phyloP scores from a whole-genome alignment of 257 asterid genomes.

The Salvia rosmarinus region DNA sequence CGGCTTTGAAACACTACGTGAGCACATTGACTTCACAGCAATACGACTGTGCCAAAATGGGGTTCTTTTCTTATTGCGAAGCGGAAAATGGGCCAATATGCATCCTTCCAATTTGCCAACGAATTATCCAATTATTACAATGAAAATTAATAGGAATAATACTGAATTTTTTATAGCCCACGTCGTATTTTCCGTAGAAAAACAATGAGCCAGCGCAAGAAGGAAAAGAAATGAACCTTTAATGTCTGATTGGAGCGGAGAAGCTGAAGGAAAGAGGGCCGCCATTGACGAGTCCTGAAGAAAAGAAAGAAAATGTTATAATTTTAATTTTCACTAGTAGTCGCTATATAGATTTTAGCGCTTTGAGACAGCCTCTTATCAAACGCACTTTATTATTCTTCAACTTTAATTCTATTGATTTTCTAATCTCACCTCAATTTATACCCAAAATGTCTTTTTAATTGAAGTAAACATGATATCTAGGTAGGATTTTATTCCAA shows the following conservation, averaged over 20 bases:
- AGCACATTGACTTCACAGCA: slow-evolving; percentile 35
- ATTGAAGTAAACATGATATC: no score
- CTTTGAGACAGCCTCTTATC: background rate
- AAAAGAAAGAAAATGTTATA: background rate
- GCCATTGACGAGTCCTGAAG: slow-evolving; percentile 35
- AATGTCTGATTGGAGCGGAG: slow-evolving; percentile 31
- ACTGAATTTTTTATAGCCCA: background rate
- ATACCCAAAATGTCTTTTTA: no score
- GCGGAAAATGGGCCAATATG: slow-evolving; percentile 36
- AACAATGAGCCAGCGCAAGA: background rate
- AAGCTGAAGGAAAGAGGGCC: slow-evolving; percentile 36
- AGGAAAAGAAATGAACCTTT: slow-evolving; percentile 32
- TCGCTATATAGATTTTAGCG: background rate
- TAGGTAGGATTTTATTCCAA: no score
- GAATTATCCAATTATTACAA: slow-evolving; percentile 27
- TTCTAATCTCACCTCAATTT: no score
- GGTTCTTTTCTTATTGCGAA: slow-evolving; percentile 17
- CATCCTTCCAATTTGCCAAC: slow-evolving; percentile 50
- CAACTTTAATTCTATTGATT: no score
- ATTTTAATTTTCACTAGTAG: background rate
- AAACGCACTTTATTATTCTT: no score
- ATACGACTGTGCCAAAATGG: slow-evolving; percentile 22
- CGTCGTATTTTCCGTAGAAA: background rate
- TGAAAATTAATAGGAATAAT: slow-evolving; percentile 19
- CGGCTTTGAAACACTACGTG: slow-evolving; percentile 11